Evolutionary conservation across 495 filamentous ascomycete species (phyloP), one percentile per base, ranked within the genome.

Genomic region (Penicillium subrubescens): DNA sequence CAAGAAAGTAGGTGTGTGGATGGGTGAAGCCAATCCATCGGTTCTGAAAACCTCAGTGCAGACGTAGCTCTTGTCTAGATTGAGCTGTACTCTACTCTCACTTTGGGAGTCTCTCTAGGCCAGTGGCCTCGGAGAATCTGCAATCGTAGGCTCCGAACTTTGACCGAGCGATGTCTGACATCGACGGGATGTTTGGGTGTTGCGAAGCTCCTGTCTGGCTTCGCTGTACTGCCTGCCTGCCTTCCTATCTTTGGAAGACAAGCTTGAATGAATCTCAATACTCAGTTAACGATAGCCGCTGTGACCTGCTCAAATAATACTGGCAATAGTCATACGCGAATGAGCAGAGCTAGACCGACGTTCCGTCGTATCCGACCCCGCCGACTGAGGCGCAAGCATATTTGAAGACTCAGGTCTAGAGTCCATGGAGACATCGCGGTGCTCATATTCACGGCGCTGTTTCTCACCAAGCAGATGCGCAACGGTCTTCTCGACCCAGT

Each of bases 251-350:
- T 17, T 31, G 21, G 10, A 52, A 8, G 12, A 12, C 25, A 31
- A 31, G 2, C 14, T 7, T 5, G 21, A 21, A 51, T 25, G 25
- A 31, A 31, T 17, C 12, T 52, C 3, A 43, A 19, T 8, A 31
- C 1, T 8, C n/a, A 17, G 27, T 10, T 3, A 10, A 5, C 2
- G 7, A 34, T 50, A 44, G 31, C n/a, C 21, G 2, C 21, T 4
- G 19, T 15, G 4, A 52, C 12, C 14, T 34, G 21, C 51, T 77
- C 57, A 81, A 25, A 93, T 92, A 57, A 93, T 92, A 74, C 90
- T 92, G 41, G 90, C 90, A 69, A 93, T 93, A 64, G 89, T 91
- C 76, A 93, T 91, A 63, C 90, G 83, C 71, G 84, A 85, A 66
- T 80, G 77, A 37, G 76, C 70, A 57, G 75, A 75, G 51, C 62